Base-by-base conservation (phyloP, 1,139 yeast species). In the Pichia cactophila region DNA sequence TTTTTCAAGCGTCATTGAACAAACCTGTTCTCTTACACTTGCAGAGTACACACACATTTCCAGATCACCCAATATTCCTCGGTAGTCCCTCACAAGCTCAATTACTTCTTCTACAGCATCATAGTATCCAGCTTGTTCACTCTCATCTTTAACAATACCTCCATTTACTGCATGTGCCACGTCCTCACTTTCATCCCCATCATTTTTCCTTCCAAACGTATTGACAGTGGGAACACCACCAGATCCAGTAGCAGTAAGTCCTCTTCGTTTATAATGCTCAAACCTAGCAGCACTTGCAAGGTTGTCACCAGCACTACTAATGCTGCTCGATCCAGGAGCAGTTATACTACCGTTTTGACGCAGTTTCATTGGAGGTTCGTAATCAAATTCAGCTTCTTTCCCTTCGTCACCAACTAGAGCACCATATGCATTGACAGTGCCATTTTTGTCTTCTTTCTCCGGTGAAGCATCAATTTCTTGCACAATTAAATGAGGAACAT, bases 221-320 rank as follows among this genome's bases (percentile, higher is more conserved):
- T 33, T 33, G 9, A 33, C 9, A 14, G 36, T 33, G 11, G 36
- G 36, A 33, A 33, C 36, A 10, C 17, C 9, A 17, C 26, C 26
- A 2, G 40, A 37, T 16, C 40, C 40, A 37, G n/a, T 20, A 33
- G 42, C 11, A 17, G 31, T 17, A 28, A 16, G 29, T 28, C 44
- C 33, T 16, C 42, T 45, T 29, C 28, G 43, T 47, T 54, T 49
- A 43, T 61, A 60, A 41, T 56, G 63, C 26, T 56, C 61, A 36
- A 56, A 58, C 44, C 63, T 52, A 0, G 62, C 63, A 26, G 56
- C 42, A 6, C 60, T 56, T 5, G 63, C 62, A 2, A 55, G 53
- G 45, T 59, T 26, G 31, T 33, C 41, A 23, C 26, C 42, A 17
- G 14, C 14, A n/a, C 43, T 33, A 14, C 36, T 33, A 7, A 33